Evolutionary conservation across 129 eudicot species (phyloP).

Genomic region (Erigeron canadensis): DNA sequence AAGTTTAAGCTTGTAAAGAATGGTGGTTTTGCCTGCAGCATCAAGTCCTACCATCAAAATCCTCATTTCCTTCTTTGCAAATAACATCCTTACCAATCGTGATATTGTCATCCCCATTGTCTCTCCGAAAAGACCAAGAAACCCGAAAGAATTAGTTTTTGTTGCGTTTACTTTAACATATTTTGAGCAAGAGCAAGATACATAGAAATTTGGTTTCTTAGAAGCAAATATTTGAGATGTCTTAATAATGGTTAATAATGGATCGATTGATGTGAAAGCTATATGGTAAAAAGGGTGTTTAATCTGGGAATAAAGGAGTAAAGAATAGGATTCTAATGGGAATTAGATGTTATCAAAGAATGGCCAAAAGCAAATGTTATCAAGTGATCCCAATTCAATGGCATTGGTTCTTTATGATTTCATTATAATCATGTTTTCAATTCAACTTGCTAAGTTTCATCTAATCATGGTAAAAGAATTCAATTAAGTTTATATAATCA

Average conservation of each 20-base stretch:
- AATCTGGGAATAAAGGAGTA: constrained; percentile 37
- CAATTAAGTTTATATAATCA: too few relatives aligned
- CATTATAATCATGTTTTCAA: neutral
- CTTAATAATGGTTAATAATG: neutral
- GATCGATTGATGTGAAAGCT: neutral
- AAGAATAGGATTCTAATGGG: constrained; percentile 37
- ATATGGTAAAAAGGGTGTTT: constrained; percentile 14
- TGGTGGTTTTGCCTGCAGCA: constrained; percentile 84
- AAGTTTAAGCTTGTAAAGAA: constrained; percentile 68
- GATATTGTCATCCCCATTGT: constrained; percentile 56
- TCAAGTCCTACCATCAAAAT: constrained; percentile 79
- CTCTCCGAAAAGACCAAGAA: constrained; percentile 11
- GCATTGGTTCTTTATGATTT: constrained; percentile 19
- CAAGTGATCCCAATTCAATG: constrained; percentile 10
- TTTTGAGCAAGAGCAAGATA: neutral
- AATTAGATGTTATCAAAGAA: constrained; percentile 27
- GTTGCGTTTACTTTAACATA: neutral
- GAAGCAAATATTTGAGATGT: constrained; percentile 2
- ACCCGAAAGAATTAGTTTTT: neutral
- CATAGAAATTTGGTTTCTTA: neutral
- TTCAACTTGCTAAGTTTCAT: neutral
- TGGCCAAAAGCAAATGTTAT: constrained; percentile 26
- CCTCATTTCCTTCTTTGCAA: constrained; percentile 78
- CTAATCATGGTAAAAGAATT: too few relatives aligned
- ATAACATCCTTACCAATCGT: constrained; percentile 42